Base-by-base conservation (phyloP, 345 rosid genomes). In the Euphorbia tirucalli region DNA sequence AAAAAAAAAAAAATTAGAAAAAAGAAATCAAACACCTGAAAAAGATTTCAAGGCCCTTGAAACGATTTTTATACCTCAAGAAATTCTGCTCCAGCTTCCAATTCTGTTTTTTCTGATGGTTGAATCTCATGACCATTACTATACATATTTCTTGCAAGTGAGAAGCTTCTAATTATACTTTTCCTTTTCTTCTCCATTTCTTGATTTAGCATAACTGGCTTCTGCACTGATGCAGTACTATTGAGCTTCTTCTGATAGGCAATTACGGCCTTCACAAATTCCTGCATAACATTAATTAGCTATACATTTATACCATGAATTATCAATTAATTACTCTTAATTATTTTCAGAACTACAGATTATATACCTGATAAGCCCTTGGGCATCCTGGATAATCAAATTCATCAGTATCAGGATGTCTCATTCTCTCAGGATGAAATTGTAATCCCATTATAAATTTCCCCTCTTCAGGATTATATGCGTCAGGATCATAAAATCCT, bases 361-460 rank as follows among this genome's bases (percentile, higher is more conserved):
- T 35, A 35, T 35, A n/a, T 54, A 91, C 97, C 93, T 87, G 90
- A 75, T 93, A 93, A 73, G 93, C 92, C 41, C 71, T 62, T 9
- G 92, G 89, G 78, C 98, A 93, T 19, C 98, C 98, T 0, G 93
- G 89, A 77, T 87, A 85, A 80, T 90, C 92, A 24, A 93, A 89
- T 62, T 87, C 85, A 2, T 89, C 89, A 0, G 84, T 60, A 57
- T 82, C 85, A 0, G 85, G 75, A 21, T 58, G 76, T 74, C 95
- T 79, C 96, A 90, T 93, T 68, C 96, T 71, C 78, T 93, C 97
- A 0, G 98, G 96, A 82, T 90, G 98, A 63, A 93, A 93, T 70
- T 93, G 98, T 21, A 93, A 83, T 15, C 98, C 98, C 88, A 93
- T 84, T 27, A 90, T 74, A 60, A 90, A 93, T 77, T 89, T 90